Evolutionary conservation across 208 protist species (phyloP), one percentile per base, ranked within the genome.

Genomic region (Acanthamoeba quina): DNA sequence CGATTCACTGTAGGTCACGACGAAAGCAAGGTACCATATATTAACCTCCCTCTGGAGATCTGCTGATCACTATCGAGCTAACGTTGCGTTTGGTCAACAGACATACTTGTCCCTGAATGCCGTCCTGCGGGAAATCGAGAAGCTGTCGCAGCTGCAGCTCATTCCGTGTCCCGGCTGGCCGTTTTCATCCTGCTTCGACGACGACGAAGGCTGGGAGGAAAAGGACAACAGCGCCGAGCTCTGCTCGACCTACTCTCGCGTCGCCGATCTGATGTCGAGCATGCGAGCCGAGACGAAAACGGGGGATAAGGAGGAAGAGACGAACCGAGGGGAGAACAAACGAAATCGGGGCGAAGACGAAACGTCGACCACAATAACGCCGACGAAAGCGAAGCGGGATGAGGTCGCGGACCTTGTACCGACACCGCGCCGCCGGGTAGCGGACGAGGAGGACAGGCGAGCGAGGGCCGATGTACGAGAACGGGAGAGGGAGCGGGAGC

Each of bases 101-200:
- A 90, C 83, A 11, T 90, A 90, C 54, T 26, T 90, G 31, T 90
- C 83, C 10, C 29, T 90, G 83, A 68, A 68, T n/a, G 83, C 58
- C 29, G 83, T 90, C 13, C 13, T 90, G 62, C 9, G 83, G 54
- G 83, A 90, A 24, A 90, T 90, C 54, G 83, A 90, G 17, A 62
- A 68, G 62, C 34, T 90, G n/a, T 90, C 58, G 58, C 52, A 72
- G 54, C 62, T 90, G 56, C 83, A 90, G 47, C 62, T 90, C 29
- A 64, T 90, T 44, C 54, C 54, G 7, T 68, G 54, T n/a, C 54
- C 83, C 24, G 83, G 83, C 24, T 90, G 83, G 83, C 83, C 83
- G 41, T 90, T 72, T n/a, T 37, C 83, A 11, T 72, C 41, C n/a
- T 90, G 83, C 83, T 90, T 90, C 44, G 83, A 90, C 47, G 83